Conservation (phyloP, 257 asterid genomes). For the Solanum phureja region DNA sequence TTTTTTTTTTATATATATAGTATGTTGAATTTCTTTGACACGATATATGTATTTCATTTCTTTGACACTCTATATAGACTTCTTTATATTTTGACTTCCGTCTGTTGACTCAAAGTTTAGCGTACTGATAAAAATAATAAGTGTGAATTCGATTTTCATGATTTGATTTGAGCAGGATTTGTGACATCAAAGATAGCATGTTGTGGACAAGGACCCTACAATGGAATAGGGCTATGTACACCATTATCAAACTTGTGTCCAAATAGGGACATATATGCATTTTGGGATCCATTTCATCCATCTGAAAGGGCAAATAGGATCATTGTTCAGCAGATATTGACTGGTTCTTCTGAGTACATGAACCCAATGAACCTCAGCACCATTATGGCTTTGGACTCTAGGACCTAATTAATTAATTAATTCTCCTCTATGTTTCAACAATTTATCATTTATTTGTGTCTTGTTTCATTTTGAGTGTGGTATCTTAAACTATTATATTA, state of each 20-base stretch:
- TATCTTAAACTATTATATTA: background rate
- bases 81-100: background rate
- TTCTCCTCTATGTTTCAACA: background rate
- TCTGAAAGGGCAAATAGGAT: conserved; percentile 65
- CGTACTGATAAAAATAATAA: background rate
- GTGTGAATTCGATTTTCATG: background rate
- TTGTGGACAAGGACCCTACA: conserved; percentile 81
- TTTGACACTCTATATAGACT: background rate
- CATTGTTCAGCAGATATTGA: conserved; percentile 47
- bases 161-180: conserved; percentile 33
- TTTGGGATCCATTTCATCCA: conserved; percentile 82
- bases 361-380: conserved; percentile 63
- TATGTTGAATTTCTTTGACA: background rate
- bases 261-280: conserved; percentile 56
- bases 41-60: background rate
- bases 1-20: background rate
- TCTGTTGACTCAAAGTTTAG: too few species aligned
- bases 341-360: conserved; percentile 45
- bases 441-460: background rate
- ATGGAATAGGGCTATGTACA: conserved; percentile 74
- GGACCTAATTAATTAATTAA: conserved; percentile 14
- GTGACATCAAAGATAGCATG: conserved; percentile 69
- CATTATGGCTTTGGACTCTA: conserved; percentile 37
- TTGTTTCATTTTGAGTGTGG: background rate
- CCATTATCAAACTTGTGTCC: conserved; percentile 59